phyloP scores from a whole-genome alignment of 2,329 filamentous ascomycete genomes.

The Botrytis fragariae region DNA sequence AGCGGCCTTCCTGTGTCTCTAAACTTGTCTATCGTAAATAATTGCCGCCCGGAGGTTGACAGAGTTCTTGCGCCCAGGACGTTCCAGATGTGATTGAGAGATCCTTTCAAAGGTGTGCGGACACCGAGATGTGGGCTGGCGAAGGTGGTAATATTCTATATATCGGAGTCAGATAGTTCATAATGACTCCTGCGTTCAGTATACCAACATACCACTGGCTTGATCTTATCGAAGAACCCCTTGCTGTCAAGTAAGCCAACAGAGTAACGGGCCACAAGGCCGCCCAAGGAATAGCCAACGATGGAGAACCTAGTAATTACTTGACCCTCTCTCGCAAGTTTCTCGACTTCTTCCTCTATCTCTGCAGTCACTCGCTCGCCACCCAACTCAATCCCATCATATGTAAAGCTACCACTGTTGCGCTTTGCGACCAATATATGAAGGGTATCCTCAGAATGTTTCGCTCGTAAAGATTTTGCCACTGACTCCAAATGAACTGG shows the following conservation, averaged over 20 bases:
- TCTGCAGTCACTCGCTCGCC: slow-evolving; percentile 66
- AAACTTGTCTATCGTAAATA: slow-evolving; percentile 85
- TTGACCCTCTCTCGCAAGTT: slow-evolving; percentile 59
- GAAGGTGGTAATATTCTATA: slow-evolving; percentile 87
- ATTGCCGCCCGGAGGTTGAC: slow-evolving; percentile 78
- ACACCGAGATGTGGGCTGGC: slow-evolving; percentile 82
- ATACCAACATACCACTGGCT: slow-evolving; percentile 62
- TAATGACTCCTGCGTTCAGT: background rate
- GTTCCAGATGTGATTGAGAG: slow-evolving; percentile 71
- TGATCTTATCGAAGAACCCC: slow-evolving; percentile 73
- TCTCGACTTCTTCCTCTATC: slow-evolving; percentile 61
- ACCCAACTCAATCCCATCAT: slow-evolving; percentile 66
- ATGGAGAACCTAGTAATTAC: slow-evolving; percentile 80
- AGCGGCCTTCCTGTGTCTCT: slow-evolving; percentile 78
- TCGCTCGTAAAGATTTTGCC: slow-evolving; percentile 61
- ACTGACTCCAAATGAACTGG: slow-evolving; percentile 69
- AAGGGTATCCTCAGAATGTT: slow-evolving; percentile 60
- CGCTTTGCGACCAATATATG: slow-evolving; percentile 70
- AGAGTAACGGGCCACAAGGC: slow-evolving; percentile 81
- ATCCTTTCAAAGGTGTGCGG: slow-evolving; percentile 64
- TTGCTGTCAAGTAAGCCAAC: slow-evolving; percentile 80
- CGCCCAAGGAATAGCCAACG: slow-evolving; percentile 86
- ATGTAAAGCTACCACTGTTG: slow-evolving; percentile 71
- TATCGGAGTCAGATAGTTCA: slow-evolving; percentile 10
- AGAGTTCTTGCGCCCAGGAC: slow-evolving; percentile 77